phyloP scores from a whole-genome alignment of 2,329 filamentous ascomycete species.

The Ophidiomyces ophidiicola region DNA sequence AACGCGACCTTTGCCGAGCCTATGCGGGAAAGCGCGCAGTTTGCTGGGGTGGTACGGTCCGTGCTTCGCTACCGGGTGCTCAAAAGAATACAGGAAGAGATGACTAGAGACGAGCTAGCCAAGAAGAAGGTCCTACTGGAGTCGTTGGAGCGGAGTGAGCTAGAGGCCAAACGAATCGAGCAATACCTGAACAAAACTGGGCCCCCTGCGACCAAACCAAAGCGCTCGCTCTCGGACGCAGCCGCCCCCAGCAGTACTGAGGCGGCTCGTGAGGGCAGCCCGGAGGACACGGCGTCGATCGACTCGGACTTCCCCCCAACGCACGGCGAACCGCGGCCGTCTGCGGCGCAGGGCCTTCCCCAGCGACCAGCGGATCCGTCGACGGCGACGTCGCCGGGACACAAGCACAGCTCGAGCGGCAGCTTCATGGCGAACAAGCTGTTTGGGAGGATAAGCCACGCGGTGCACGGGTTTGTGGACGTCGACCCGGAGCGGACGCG shows the following conservation, averaged over 20 bases:
- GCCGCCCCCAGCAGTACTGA: constrained; percentile 34
- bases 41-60: constrained; percentile 81
- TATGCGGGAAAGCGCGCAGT: constrained; percentile 95
- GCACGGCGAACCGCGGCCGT: constrained; percentile 58
- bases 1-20: constrained; percentile 92
- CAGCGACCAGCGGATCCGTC: constrained; percentile 27
- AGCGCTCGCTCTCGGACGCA: constrained; percentile 53
- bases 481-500: constrained; percentile 88
- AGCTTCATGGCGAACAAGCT: constrained; percentile 87
- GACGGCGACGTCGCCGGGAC: constrained; percentile 35
- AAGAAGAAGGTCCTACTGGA: constrained; percentile 77
- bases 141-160: constrained; percentile 82
- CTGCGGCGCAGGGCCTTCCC: constrained; percentile 59
- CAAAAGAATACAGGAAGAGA: constrained; percentile 93
- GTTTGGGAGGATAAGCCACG: constrained; percentile 88
- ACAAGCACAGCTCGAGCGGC: constrained; percentile 73
- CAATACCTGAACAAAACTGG: constrained; percentile 68
- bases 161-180: constrained; percentile 84
- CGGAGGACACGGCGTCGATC: constrained; percentile 74
- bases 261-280: constrained; percentile 37
- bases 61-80: constrained; percentile 82
- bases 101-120: constrained; percentile 83
- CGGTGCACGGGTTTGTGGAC: constrained; percentile 90
- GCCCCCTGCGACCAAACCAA: constrained; percentile 40
- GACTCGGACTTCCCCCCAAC: constrained; percentile 94